Evolutionary conservation across 2,329 filamentous ascomycete species (phyloP), one percentile per base, ranked within the genome.

Genomic region (Coniella lustricola): DNA sequence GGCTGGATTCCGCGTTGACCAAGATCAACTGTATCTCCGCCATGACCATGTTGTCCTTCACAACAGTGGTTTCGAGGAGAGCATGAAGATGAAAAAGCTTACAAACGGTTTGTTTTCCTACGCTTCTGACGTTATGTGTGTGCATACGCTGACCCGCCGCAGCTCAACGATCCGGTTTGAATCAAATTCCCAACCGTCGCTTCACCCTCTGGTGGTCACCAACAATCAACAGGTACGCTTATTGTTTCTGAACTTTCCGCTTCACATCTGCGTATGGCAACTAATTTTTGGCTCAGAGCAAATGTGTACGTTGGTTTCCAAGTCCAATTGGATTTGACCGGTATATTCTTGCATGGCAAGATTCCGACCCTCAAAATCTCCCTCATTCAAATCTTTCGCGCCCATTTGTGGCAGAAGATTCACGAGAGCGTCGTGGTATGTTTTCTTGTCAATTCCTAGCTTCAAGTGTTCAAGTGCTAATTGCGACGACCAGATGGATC

Each of bases 251-350:
- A 41, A n/a, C 22, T 41, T 13, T 17, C 4, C 10, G 32, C 25
- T 16, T n/a, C 25, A 16, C 25, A 9, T 31, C 22, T 17, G 7
- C 18, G 35, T 13, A 38, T 38, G 13, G n/a, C 17, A 12, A 44
- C 41, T 44, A 9, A 44, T 31, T 13, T n/a, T 21, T 20, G 7
- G 9, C 14, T 9, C 69, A 79, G 91, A 63, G 91, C 91, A 57
- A 96, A 97, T 62, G 93, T 98, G 16, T 97, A 97, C 59, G 90
- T 98, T 55, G 93, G 93, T 83, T 98, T 98, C 84, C 91, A 97
- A 64, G 93, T 98, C 25, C 93, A 98, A 62, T 79, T 98, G 44
- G 93, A 98, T 77, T 71, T 98, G 49, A 98, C 94, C 1, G 93
- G 93, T 64, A 98, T 98, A 53, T 98, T 98, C 81, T 76, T 98